Evolutionary conservation across 2,329 filamentous ascomycete species (phyloP), one percentile per base, ranked within the genome.

Genomic region (Penicillium sclerotigenum): DNA sequence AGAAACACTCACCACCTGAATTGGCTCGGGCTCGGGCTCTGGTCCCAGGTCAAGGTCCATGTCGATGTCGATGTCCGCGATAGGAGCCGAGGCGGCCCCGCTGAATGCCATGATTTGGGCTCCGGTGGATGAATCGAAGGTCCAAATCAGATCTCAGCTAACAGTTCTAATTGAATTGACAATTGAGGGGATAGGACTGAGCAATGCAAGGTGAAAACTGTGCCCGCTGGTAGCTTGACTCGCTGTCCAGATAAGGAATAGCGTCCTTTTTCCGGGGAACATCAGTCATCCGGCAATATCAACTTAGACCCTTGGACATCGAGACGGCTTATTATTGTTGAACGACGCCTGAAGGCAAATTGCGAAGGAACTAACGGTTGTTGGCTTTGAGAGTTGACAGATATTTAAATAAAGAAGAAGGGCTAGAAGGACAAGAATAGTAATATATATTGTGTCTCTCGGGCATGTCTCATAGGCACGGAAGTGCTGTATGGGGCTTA

Each of bases 11-110:
- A 73, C 73, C 22, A 62, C 60, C 46, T 72, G 66, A 54, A 73
- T 71, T 40, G 51, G 52, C 34, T 75, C 71, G 24, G 68, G 64
- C 13, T 75, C 75, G 9, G 80, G 74, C 47, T 81, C 79, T 11
- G 79, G 74, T 34, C 80, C 80, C 31, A 81, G 68, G 62, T 81
- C 80, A 62, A 89, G 78, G 65, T 86, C 87, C 85, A 90, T 89
- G 61, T 90, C 87, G 54, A 90, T 86, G 73, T 91, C 87, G 86
- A 90, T 80, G 49, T 75, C 71, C 59, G 69, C 71, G 38, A 61
- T 49, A n/a, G 62, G 41, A 22, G 49, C 24, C 16, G 37, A 16
- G 28, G 50, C 52, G 7, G 53, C 31, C 11, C 53, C 58, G 38
- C 56, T 59, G 16, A 53, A 52, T 29, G 52, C 47, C 34, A 47